Evolutionary conservation across 2,329 filamentous ascomycete genomes (phyloP), one percentile per base, ranked within the genome.

Genomic region (Aureobasidium mangrovei): DNA sequence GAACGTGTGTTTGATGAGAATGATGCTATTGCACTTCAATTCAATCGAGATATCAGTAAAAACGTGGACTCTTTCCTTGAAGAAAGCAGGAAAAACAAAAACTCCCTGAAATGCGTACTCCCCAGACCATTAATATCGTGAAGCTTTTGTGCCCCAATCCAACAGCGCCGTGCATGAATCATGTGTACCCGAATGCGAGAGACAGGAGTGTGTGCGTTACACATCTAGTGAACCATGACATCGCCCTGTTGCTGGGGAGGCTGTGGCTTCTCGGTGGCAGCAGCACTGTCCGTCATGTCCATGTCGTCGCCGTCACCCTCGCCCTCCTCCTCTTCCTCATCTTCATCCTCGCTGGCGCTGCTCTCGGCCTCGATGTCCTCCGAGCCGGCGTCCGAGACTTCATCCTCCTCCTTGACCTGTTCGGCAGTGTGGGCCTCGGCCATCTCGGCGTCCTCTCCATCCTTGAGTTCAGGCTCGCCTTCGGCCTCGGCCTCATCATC

Each of bases 311-410:
- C 65, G 48, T 74, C 71, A 51, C 62, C 67, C 58, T 70, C 70
- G 31, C 61, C 69, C 53, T 80, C 80, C 56, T 82, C 80, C 56
- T 80, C 79, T 43, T 85, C 82, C 35, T 84, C 78, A 10, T 85
- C 84, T 56, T 85, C 83, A 52, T 84, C 82, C 27, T 88, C 81
- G 58, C 83, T 83, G 32, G 85, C 85, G 61, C 83, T 83, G 62
- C 83, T 88, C 69, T 90, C 86, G 54, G 82, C 84, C 64, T 89
- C 86, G 43, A 90, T 81, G 67, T 90, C 86, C 67, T 90, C 86
- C 63, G 84, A 88, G 60, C 83, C 86, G 56, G 83, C 85, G 57
- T 91, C 86, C 12, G 84, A 86, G 60, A 76, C 75, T 12, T 85
- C 83, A 53, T 87, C 85, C 18, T 86, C 80, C 26, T 77, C 74